Percentiles rank a stretch among this genome's conserved stretches.
These are phyloP conservation scores for Penicillium lagena DNA, from an alignment of 495 filamentous ascomycete genomes.

Conservation along the genomic window DNA sequence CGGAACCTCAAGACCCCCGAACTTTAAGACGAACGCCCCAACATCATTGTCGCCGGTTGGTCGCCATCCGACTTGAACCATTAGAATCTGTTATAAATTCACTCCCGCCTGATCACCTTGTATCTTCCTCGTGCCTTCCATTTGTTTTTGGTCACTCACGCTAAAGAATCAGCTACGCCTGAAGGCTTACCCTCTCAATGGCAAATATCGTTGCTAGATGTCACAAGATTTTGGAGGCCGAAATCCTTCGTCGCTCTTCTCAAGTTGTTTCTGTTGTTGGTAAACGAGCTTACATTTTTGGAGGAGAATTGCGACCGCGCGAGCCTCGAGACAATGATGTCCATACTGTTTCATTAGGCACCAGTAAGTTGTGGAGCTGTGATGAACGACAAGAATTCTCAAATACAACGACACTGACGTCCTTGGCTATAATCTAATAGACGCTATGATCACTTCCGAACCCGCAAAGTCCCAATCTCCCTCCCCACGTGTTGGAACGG, in stretches of 20 bases:
- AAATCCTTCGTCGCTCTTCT: constrained; percentile 57
- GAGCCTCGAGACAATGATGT: constrained; percentile 62
- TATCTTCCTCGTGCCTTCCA: too few species aligned
- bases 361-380: constrained; percentile 5
- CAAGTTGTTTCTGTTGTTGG: constrained; percentile 63
- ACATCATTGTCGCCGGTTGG: too few species aligned
- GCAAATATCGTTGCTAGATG: constrained; percentile 5
- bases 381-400: background rate
- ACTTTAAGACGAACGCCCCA: too few species aligned
- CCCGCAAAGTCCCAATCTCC: constrained; percentile 18
- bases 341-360: constrained; percentile 52
- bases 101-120: too few species aligned
- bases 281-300: constrained; percentile 51
- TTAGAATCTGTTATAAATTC: too few species aligned
- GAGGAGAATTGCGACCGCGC: constrained; percentile 34
- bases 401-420: background rate
- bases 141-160: too few species aligned
- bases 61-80: too few species aligned
- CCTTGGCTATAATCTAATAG: background rate
- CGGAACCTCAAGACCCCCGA: too few species aligned
- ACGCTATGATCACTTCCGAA: constrained; percentile 1
- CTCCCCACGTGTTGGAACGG: constrained; percentile 43
- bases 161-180: too few species aligned
- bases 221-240: constrained; percentile 14
- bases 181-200: too few species aligned